Percentiles rank a stretch among this genome's conserved stretches.
Evolutionary conservation across 1,284 basidiomycete genomes (phyloP).

Genomic region (Trametes polyzona): DNA sequence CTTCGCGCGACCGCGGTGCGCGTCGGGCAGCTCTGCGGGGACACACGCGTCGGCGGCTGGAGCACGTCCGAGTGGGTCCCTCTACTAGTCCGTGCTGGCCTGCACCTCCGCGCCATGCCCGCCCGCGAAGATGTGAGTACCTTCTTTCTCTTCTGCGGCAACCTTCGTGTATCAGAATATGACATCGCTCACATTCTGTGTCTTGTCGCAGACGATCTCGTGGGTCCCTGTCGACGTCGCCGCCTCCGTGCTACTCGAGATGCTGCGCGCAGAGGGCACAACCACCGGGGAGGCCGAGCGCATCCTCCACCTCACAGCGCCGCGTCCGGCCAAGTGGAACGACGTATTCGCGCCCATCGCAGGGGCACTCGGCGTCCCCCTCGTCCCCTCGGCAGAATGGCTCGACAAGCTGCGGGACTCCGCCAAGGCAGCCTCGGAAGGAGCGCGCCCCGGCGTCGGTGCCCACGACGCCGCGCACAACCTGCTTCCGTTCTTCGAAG

Average conservation of each 20-base stretch:
- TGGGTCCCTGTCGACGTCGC: slow-evolving; percentile 32
- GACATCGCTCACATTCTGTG: not conserved
- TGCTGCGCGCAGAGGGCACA: slow-evolving; percentile 13
- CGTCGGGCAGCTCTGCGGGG: slow-evolving; percentile 27
- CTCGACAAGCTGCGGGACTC: slow-evolving; percentile 17
- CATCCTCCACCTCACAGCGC: slow-evolving; percentile 27
- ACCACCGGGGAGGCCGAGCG: too few relatives aligned
- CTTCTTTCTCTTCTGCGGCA: not conserved
- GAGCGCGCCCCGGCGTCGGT: slow-evolving; percentile 5
- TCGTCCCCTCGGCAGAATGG: slow-evolving; percentile 34
- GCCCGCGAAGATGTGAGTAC: slow-evolving; percentile 15
- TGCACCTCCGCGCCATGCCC: slow-evolving; percentile 19
- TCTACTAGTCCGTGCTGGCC: slow-evolving; percentile 16
- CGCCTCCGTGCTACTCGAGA: slow-evolving; percentile 28
- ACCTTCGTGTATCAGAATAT: too few relatives aligned
- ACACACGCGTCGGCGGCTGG: slow-evolving; percentile 23
- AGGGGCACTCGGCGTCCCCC: slow-evolving; percentile 23
- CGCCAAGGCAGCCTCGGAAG: slow-evolving; percentile 14
- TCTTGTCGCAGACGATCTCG: slow-evolving; percentile 14
- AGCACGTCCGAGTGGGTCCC: slow-evolving; percentile 27
- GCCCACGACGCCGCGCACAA: slow-evolving; percentile 23
- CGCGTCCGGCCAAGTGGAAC: slow-evolving; percentile 31
- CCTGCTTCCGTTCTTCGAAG: slow-evolving; percentile 23
- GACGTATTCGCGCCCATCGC: slow-evolving; percentile 25
- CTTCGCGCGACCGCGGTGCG: slow-evolving; percentile 20